Evolutionary conservation across 495 filamentous ascomycete genomes (phyloP).

Genomic region (Thermothielavioides terrestris): DNA sequence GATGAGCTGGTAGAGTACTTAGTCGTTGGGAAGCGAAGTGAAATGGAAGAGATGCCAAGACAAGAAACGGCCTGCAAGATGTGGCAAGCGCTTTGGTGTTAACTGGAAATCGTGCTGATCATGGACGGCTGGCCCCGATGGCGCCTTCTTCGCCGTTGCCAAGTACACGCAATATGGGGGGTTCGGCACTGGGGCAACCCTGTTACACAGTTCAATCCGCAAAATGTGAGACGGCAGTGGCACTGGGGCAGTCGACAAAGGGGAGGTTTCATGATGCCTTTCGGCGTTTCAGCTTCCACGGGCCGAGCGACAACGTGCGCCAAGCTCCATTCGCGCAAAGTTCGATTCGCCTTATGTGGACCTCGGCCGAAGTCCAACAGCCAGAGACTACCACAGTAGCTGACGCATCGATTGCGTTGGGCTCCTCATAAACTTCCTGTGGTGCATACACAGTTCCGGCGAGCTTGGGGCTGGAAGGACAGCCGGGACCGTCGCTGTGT

Average conservation of each 20-base stretch:
- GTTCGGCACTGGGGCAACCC: background rate
- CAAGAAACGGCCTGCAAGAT: background rate
- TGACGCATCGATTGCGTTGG: no score
- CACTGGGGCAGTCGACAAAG: background rate
- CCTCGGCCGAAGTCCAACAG: no score
- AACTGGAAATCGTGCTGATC: background rate
- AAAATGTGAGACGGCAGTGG: background rate
- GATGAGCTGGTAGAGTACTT: background rate
- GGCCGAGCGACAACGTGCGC: background rate
- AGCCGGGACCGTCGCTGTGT: no score
- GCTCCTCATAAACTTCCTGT: no score
- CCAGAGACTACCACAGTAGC: no score
- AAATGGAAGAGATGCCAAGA: constrained; percentile 1
- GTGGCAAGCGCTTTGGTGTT: no score
- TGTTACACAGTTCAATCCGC: background rate
- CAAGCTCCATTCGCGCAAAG: no score
- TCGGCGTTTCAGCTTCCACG: constrained; percentile 3
- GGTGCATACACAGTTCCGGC: no score
- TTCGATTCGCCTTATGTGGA: no score
- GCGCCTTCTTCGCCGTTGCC: constrained; percentile 1
- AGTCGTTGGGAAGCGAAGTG: background rate
- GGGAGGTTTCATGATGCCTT: constrained; percentile 7
- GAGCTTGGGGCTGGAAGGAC: no score
- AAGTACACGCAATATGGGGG: no score
- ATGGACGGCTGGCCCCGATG: background rate